Evolutionary conservation across 116 monocot species (phyloP).

Genomic region (Trichopus zeylanicus): DNA sequence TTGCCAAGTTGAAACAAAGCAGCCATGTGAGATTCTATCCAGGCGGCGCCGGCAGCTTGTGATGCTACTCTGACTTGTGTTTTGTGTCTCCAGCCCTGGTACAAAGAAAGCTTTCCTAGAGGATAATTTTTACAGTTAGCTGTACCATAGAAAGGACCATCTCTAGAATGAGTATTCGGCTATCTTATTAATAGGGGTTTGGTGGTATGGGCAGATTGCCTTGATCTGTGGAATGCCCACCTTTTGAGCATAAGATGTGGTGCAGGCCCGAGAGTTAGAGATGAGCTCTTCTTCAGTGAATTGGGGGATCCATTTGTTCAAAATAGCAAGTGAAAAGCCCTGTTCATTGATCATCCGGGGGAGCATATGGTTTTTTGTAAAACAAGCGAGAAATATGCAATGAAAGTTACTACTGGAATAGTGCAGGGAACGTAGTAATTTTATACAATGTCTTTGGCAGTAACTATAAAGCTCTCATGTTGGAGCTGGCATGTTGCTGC

Average conservation of each 20-base stretch:
- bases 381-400: too few relatives aligned
- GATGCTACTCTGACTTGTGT: conserved; percentile 1
- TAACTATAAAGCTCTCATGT: too few relatives aligned
- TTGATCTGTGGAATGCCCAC: background rate
- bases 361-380: too few relatives aligned
- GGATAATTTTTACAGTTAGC: conserved; percentile 1
- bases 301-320: too few relatives aligned
- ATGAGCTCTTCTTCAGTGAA: too few relatives aligned
- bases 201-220: conserved; percentile 6
- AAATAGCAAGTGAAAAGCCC: too few relatives aligned
- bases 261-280: background rate
- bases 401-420: too few relatives aligned
- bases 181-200: conserved; percentile 3
- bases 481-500: too few relatives aligned
- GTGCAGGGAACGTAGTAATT: too few relatives aligned
- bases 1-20: conserved; percentile 61
- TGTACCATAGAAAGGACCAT: conserved; percentile 24
- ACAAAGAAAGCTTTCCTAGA: background rate
- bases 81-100: background rate
- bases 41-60: background rate
- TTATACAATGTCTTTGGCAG: too few relatives aligned
- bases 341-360: too few relatives aligned
- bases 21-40: conserved; percentile 39
- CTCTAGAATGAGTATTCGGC: conserved; percentile 18
- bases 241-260: background rate